Percentiles rank a stretch among this genome's conserved stretches.
Evolutionary conservation across 164 flowering plant genomes (phyloP).

Genomic region (Macadamia integrifolia): DNA sequence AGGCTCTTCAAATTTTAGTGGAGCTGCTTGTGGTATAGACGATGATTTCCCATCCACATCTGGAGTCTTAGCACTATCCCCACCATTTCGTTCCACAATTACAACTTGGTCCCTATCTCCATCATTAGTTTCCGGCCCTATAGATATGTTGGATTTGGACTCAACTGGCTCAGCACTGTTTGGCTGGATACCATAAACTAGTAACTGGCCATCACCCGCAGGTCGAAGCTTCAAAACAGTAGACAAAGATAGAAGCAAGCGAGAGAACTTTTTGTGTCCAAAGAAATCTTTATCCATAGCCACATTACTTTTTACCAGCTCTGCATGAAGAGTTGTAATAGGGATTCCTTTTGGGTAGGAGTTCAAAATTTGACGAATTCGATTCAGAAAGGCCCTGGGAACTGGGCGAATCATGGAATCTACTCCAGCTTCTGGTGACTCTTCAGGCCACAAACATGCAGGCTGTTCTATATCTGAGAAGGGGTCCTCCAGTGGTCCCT

Average conservation of each 20-base stretch:
- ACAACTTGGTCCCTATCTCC: slow-evolving; percentile 2
- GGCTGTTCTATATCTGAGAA: slow-evolving; percentile 29
- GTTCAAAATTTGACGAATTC: slow-evolving; percentile 44
- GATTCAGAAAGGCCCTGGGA: slow-evolving; percentile 44
- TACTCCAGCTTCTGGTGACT: slow-evolving; percentile 22
- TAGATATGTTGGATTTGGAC: slow-evolving; percentile 7
- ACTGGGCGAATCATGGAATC: slow-evolving; percentile 37
- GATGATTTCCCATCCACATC: slow-evolving; percentile 14
- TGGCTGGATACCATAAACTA: slow-evolving; percentile 24
- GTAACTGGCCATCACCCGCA: slow-evolving; percentile 31
- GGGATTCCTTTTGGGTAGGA: slow-evolving; percentile 51
- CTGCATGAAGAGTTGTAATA: slow-evolving; percentile 44
- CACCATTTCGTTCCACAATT: slow-evolving; percentile 9
- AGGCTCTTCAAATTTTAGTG: slow-evolving; percentile 11
- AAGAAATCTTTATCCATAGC: slow-evolving; percentile 48
- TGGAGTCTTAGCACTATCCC: slow-evolving; percentile 6
- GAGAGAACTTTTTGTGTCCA: slow-evolving; percentile 68
- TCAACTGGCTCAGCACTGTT: slow-evolving; percentile 25
- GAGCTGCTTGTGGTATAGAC: neutral
- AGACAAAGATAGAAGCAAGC: slow-evolving; percentile 58
- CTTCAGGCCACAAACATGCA: slow-evolving; percentile 20
- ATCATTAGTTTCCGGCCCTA: slow-evolving; percentile 8
- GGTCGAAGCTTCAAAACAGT: slow-evolving; percentile 35
- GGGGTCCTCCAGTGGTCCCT: slow-evolving; percentile 56
- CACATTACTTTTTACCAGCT: slow-evolving; percentile 34